Percentiles rank a stretch among this genome's conserved stretches.
These are phyloP conservation scores for Cercospora sp. DNA, from an alignment of 2,329 filamentous ascomycete species.

Conservation along the genomic window DNA sequence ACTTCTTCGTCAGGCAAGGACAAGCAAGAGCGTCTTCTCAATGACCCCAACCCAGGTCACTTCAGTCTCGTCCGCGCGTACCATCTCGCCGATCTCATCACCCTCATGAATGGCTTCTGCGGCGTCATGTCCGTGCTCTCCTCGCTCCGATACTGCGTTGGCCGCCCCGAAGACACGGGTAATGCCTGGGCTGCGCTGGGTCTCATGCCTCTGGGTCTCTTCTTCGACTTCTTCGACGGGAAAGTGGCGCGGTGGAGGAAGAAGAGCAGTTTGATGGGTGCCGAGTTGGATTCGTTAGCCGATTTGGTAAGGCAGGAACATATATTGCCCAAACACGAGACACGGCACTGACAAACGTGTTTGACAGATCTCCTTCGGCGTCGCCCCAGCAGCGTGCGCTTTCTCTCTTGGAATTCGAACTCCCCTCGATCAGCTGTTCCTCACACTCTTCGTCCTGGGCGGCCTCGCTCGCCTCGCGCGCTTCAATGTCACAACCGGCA, in stretches of 20 bases:
- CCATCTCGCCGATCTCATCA: slow-evolving; percentile 77
- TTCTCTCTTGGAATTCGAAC: slow-evolving; percentile 89
- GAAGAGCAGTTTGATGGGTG: slow-evolving; percentile 97
- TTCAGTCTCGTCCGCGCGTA: slow-evolving; percentile 64
- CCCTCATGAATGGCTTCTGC: slow-evolving; percentile 84
- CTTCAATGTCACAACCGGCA: slow-evolving; percentile 93
- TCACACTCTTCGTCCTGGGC: slow-evolving; percentile 90
- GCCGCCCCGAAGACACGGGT: slow-evolving; percentile 57
- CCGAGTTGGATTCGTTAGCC: slow-evolving; percentile 92
- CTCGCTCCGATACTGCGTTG: slow-evolving; percentile 88
- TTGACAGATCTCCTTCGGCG: slow-evolving; percentile 85
- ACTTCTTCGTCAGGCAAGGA: slow-evolving; percentile 56
- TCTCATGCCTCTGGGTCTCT: slow-evolving; percentile 88
- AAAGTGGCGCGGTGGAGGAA: slow-evolving; percentile 94
- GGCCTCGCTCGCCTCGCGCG: slow-evolving; percentile 90
- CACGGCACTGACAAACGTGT: not conserved
- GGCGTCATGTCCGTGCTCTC: slow-evolving; percentile 95
- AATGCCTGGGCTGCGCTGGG: slow-evolving; percentile 80
- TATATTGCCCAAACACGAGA: not conserved
- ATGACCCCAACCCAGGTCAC: slow-evolving; percentile 65
- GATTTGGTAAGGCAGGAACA: slow-evolving; percentile 66
- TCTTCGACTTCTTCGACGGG: slow-evolving; percentile 98
- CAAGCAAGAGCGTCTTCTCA: slow-evolving; percentile 75
- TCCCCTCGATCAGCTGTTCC: slow-evolving; percentile 73
- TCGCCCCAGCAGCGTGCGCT: slow-evolving; percentile 81